Evolutionary conservation across 495 filamentous ascomycete species (phyloP), one percentile per base, ranked within the genome.

Genomic region (Trichoderma reesei): DNA sequence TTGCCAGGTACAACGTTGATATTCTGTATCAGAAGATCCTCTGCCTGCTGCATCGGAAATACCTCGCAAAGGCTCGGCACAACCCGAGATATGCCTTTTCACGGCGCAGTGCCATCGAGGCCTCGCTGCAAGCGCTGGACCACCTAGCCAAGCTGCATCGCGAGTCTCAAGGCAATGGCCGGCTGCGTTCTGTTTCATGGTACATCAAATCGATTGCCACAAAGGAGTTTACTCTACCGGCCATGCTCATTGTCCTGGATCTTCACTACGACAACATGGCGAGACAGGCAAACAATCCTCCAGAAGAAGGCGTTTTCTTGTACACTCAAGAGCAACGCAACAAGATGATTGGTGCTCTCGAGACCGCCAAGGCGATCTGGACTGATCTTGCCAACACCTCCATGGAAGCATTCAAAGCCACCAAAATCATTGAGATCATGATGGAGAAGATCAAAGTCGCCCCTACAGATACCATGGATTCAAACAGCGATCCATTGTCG

Each of bases 381-480:
- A 86, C 88, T 39, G 83, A 85, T 16, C 75, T 89, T 18, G 80
- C 83, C 0, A 86, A 93, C 61, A 79, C 85, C 46, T 91, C 86
- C n/a, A 88, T 96, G 73, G 92, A 96, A 66, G 90, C 92, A 0
- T 91, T 85, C 74, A 97, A 96, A 74, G 92, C 90, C 16, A 83
- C 83, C 20, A 83, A 79, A n/a, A 81, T 89, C 14, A 79, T 97
- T 7, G 83, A 83, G 9, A 85, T 94, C 48, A 94, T 96, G 86
- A 75, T 96, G 42, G 78, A 80, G 36, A 91, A 92, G 71, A 73
- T 96, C 63, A 86, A 85, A 61, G 75, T 69, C 36, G 71, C 76
- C 18, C 59, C 69, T 42, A 67, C 62, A 4, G 59, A 69, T 10
- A 64, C 70, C 39, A 64, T 70, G 59, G 63, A 39, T 20, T 18